phyloP scores from a whole-genome alignment of 139 green algal species.

The Edaphochlamys debaryana region DNA sequence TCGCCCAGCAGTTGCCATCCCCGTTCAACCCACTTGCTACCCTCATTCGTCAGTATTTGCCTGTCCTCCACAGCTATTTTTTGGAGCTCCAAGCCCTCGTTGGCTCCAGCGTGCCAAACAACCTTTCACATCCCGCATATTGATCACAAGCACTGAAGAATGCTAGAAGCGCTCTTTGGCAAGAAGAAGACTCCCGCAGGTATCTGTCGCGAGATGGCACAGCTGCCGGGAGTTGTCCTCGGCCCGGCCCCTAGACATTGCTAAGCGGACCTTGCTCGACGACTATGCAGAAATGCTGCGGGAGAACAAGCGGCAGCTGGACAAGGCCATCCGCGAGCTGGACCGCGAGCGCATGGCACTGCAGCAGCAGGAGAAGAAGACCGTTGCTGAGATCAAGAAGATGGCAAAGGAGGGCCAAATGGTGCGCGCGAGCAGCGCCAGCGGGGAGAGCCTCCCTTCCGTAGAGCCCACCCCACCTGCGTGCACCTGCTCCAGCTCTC shows the following conservation, averaged over 20 bases:
- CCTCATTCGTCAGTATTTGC: too few species aligned
- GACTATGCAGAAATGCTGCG: slow-evolving; percentile 95
- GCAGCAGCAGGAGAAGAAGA: slow-evolving; percentile 88
- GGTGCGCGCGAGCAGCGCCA: too few species aligned
- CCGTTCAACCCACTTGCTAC: too few species aligned
- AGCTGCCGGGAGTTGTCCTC: too few species aligned
- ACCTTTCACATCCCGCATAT: too few species aligned
- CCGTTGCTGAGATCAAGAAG: slow-evolving; percentile 97
- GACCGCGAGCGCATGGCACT: slow-evolving; percentile 81
- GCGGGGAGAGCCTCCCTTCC: too few species aligned
- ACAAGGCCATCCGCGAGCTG: slow-evolving; percentile 97
- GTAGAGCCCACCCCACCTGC: too few species aligned
- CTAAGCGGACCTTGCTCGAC: too few species aligned
- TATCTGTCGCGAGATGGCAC: slow-evolving; percentile 32
- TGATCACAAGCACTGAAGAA: slow-evolving; percentile 11
- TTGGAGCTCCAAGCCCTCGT: background rate
- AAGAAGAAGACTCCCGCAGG: slow-evolving; percentile 83
- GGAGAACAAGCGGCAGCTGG: slow-evolving; percentile 98
- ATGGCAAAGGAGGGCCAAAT: slow-evolving; percentile 97
- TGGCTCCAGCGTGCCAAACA: background rate
- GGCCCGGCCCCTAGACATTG: too few species aligned
- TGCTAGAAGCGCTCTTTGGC: slow-evolving; percentile 79
- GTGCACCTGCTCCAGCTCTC: too few species aligned
- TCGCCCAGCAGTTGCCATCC: too few species aligned
- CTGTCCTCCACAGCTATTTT: too few species aligned